Evolutionary conservation across 306 rosid genomes (phyloP).

Genomic region (Urtica urens): DNA sequence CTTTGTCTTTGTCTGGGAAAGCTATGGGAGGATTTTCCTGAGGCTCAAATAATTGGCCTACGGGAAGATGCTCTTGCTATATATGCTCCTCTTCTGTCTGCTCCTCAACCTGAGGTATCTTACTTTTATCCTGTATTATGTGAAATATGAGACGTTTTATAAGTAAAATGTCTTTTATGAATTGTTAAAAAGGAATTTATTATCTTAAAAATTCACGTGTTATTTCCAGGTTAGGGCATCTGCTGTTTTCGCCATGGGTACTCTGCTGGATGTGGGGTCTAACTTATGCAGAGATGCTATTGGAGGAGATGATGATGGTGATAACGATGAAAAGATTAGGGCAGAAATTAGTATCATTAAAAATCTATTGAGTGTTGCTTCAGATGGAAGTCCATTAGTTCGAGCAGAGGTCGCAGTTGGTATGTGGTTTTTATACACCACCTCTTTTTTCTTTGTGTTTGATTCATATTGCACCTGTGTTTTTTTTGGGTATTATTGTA

Average conservation of each 20-base stretch:
- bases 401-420: conserved; percentile 98
- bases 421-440: conserved; percentile 38
- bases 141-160: no score
- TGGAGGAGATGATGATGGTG: conserved; percentile 79
- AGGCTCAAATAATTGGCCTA: conserved; percentile 76
- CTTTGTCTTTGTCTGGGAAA: conserved; percentile 95
- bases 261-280: conserved; percentile 79
- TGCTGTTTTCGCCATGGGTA: conserved; percentile 88
- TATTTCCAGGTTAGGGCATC: conserved; percentile 93
- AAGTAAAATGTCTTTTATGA: not conserved
- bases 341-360: conserved; percentile 73
- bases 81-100: conserved; percentile 54
- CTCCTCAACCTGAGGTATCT: conserved; percentile 88
- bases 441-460: not conserved
- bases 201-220: not conserved
- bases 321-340: conserved; percentile 78
- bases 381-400: conserved; percentile 98
- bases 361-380: conserved; percentile 68
- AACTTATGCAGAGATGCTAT: conserved; percentile 51
- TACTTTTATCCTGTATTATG: conserved; percentile 11
- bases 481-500: no score
- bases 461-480: not conserved
- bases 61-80: conserved; percentile 72
- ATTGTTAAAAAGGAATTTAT: not conserved
- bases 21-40: conserved; percentile 82